Conservation (phyloP, 2,329 filamentous ascomycete genomes). For the Colletotrichum tabaci region DNA sequence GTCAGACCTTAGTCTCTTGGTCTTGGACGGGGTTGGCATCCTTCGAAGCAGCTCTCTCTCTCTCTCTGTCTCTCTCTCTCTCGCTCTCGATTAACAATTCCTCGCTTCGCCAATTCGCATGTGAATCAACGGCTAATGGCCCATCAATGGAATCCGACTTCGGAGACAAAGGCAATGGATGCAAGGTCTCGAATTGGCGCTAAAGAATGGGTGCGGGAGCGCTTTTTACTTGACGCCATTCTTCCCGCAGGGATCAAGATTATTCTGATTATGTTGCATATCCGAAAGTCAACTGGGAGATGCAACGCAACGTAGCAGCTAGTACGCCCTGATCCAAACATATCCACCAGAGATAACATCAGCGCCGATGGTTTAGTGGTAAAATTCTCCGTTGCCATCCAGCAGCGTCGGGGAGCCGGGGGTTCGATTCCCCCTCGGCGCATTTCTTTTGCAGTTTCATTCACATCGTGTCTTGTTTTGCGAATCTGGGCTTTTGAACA, state of each 20-base stretch:
- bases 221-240: not conserved
- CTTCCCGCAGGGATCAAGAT: too few species aligned
- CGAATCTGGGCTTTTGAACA: too few species aligned
- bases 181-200: not conserved
- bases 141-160: not conserved
- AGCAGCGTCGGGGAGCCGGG: conserved; percentile 41
- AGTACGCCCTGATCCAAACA: fast-evolving
- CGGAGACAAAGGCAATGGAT: not conserved
- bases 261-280: not conserved
- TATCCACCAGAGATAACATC: not conserved
- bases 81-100: too few species aligned
- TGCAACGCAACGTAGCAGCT: not conserved
- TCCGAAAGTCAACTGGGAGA: too few species aligned
- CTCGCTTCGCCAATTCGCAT: not conserved
- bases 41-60: not conserved
- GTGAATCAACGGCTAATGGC: not conserved
- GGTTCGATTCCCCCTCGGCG: conserved; percentile 41
- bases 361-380: conserved; percentile 42
- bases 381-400: conserved; percentile 41
- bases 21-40: not conserved
- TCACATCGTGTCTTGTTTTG: too few species aligned
- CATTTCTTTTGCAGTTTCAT: conserved; percentile 8
- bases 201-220: not conserved
- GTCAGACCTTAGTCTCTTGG: conserved; percentile 1
- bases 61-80: not conserved